phyloP scores from a whole-genome alignment of 192 early-diverging fungal species.

The Coemansia sp. region DNA sequence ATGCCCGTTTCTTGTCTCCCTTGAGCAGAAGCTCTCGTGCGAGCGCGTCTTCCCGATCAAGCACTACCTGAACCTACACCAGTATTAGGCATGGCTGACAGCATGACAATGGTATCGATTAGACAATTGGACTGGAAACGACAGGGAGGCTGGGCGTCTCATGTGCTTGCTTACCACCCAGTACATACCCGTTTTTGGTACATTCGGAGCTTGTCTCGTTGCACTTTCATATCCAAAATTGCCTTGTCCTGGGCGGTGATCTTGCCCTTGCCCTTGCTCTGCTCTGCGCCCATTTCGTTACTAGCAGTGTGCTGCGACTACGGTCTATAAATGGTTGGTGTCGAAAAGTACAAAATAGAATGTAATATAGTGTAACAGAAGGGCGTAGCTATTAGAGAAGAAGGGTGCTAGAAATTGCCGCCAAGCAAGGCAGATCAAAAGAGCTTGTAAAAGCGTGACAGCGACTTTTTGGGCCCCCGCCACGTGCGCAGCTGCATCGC shows the following conservation, averaged over 20 bases:
- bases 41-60: constrained; percentile 78
- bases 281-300: constrained; percentile 54
- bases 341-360: background rate
- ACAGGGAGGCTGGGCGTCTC: background rate
- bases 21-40: constrained; percentile 77
- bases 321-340: background rate
- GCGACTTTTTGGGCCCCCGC: constrained; percentile 5
- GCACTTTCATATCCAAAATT: constrained; percentile 94
- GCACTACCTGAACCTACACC: constrained; percentile 72
- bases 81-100: background rate
- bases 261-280: constrained; percentile 58
- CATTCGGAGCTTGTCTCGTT: constrained; percentile 91
- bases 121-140: background rate
- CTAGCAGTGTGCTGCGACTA: background rate
- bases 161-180: background rate
- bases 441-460: background rate
- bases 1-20: constrained; percentile 80
- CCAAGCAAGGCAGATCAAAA: background rate
- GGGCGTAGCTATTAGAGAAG: background rate
- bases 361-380: background rate
- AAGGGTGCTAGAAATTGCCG: background rate
- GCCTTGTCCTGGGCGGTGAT: constrained; percentile 91
- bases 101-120: background rate
- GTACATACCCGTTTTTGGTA: constrained; percentile 84
- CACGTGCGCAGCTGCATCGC: background rate